phyloP scores from a whole-genome alignment of 768 basidiomycete species.

The Xerocomellus dryophilus region DNA sequence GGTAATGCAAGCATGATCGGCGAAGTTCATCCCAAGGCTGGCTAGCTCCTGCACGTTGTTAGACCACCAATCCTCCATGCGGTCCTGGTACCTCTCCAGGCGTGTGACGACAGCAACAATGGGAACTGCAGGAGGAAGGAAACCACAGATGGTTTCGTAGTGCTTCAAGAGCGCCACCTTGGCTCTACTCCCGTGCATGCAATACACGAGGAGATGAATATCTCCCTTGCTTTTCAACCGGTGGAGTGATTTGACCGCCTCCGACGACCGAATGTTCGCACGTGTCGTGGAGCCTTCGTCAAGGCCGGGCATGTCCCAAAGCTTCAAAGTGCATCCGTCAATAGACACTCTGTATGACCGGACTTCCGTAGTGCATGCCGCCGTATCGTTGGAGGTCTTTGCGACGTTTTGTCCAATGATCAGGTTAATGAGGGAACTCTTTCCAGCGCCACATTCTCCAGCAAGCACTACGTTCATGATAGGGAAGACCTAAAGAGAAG shows the following conservation, averaged over 20 bases:
- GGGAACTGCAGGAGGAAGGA: conserved; percentile 10
- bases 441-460: conserved; percentile 26
- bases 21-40: conserved; percentile 16
- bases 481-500: neutral
- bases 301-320: conserved; percentile 23
- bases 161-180: conserved; percentile 15
- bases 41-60: conserved; percentile 11
- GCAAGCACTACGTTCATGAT: conserved; percentile 23
- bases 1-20: conserved; percentile 23
- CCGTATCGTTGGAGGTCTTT: conserved; percentile 20
- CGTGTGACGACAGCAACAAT: conserved; percentile 18
- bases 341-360: conserved; percentile 11
- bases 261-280: neutral
- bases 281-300: conserved; percentile 8
- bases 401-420: conserved; percentile 10
- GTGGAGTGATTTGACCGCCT: conserved; percentile 8
- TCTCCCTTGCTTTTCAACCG: conserved; percentile 1
- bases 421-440: conserved; percentile 28
- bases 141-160: conserved; percentile 9
- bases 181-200: conserved; percentile 21
- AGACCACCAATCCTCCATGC: conserved; percentile 26
- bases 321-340: conserved; percentile 8
- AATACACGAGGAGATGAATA: conserved; percentile 23
- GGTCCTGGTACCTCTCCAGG: conserved; percentile 17
- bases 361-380: conserved; percentile 13